Evolutionary conservation across 2,329 filamentous ascomycete genomes (phyloP), one percentile per base, ranked within the genome.

Genomic region (Colletotrichum paranaense): DNA sequence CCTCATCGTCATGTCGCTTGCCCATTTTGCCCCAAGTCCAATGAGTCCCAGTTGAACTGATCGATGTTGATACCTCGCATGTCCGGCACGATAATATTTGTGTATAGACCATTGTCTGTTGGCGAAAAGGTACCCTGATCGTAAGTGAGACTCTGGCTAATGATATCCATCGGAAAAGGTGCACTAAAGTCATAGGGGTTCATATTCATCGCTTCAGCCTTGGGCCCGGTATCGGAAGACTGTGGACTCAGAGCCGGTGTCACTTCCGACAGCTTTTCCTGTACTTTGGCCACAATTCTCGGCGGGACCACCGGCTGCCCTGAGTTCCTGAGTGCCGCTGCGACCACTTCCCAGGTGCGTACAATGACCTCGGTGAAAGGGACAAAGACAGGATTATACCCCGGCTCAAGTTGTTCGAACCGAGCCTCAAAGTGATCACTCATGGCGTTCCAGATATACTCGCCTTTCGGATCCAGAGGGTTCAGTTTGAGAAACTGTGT

Each of bases 381-480:
- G 19, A 49, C 19, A 49, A 49, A 49, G 42, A 49, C 42, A 9
- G 42, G 42, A 19, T n/a, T n/a, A 49, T 49, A 49, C 8, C 42
- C 42, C 8, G 42, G 42, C 42, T n/a, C 19, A 19, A 49, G 42
- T 9, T 49, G 19, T 8, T 49, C 42, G 19, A 49, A 49, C 8
- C 42, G 42, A n/a, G 42, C 42, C 19, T 49, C 42, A 5, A 49
- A 81, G 68, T 82, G 81, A 5, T 77, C 77, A 56, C 74, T 76
- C 75, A 84, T 79, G 6, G 76, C 75, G 3, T 78, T 75, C 82
- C 83, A 85, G 3, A 80, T 80, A 5, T 74, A 76, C 6, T 77
- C 77, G 5, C 78, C 80, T 5, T 76, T 77, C 12, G 86, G 58
- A 4, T 82, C 79, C 35, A 83, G 74, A 4, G 24, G 28, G 11